These are phyloP conservation scores for Phymatotrichopsis omnivora DNA, from an alignment of 2,329 filamentous ascomycete genomes.

Conservation along the genomic window DNA sequence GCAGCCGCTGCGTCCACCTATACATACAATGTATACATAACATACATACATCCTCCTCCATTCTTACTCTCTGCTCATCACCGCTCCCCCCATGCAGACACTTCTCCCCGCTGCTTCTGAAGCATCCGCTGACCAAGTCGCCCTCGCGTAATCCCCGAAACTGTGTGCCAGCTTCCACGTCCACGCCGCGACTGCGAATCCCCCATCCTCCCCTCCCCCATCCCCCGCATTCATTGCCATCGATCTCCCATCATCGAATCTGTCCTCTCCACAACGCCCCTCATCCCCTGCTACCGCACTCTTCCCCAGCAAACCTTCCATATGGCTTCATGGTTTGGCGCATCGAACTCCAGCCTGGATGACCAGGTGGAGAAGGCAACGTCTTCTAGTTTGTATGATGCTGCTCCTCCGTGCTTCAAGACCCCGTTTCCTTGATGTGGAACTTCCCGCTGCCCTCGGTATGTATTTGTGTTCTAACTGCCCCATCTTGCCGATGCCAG, in stretches of 20 bases:
- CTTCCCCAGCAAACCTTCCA: conserved; percentile 10
- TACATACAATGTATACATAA: too few species aligned
- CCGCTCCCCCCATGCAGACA: too few species aligned
- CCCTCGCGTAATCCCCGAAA: conserved; percentile 1
- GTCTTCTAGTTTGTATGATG: conserved; percentile 76
- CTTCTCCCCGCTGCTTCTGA: conserved; percentile 12
- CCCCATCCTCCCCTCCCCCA: conserved; percentile 9
- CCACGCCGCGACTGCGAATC: conserved; percentile 9
- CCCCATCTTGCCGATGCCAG: conserved; percentile 39
- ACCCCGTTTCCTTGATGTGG: neutral
- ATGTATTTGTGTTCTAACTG: neutral
- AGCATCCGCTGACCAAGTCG: conserved; percentile 8
- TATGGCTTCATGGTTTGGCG: conserved; percentile 96
- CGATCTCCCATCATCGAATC: neutral
- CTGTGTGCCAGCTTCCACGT: neutral
- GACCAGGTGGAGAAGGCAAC: conserved; percentile 96
- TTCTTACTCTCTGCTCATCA: too few species aligned
- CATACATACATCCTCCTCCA: too few species aligned
- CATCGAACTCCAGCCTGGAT: conserved; percentile 78
- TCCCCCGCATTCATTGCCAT: conserved; percentile 15
- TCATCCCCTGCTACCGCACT: conserved; percentile 34
- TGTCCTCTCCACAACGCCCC: neutral
- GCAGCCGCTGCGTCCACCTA: too few species aligned
- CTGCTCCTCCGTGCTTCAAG: too few species aligned
- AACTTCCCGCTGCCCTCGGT: neutral